A percentile compares a stretch with the other conserved stretches of the same genome.
phyloP scores from a whole-genome alignment of 352 stramenopile genomes.

The Phytophthora crassamura region DNA sequence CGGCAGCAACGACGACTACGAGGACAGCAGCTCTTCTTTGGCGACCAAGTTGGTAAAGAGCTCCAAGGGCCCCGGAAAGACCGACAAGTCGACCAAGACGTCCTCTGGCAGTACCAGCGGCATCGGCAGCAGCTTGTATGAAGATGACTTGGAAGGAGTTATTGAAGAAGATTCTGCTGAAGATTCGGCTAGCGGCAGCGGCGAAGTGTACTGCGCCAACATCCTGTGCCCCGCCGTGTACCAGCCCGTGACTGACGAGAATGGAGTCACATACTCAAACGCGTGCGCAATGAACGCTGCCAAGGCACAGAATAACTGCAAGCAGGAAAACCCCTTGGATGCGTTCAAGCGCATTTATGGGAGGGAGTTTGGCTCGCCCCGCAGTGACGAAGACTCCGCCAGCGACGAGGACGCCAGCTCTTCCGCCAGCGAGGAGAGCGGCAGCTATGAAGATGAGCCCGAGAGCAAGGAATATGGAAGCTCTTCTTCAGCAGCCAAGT shows the following conservation, averaged over 20 bases:
- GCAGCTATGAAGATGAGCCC: not conserved
- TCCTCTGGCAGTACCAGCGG: not conserved
- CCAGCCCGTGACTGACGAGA: conserved; percentile 34
- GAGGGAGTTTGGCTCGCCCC: conserved; percentile 19
- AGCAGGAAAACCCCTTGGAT: conserved; percentile 23
- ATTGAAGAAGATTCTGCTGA: not conserved
- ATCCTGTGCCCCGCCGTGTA: conserved; percentile 37
- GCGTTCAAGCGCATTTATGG: conserved; percentile 26
- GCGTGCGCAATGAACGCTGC: conserved; percentile 37
- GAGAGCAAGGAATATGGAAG: not conserved
- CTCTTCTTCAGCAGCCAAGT: not conserved
- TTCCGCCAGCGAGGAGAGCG: conserved; percentile 10
- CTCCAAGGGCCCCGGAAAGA: not conserved
- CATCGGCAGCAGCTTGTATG: not conserved
- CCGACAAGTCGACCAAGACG: not conserved
- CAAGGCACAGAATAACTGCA: conserved; percentile 24
- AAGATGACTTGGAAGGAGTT: conserved; percentile 2
- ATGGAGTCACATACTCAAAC: conserved; percentile 46
- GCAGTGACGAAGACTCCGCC: not conserved
- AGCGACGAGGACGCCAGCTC: not conserved
- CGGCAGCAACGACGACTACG: not conserved
- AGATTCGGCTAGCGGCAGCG: not conserved
- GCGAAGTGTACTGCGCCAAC: conserved; percentile 15
- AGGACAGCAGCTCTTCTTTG: not conserved
- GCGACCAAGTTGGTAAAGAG: not conserved